phyloP scores from a whole-genome alignment of 768 basidiomycete genomes.

The Filobasidium floriforme region DNA sequence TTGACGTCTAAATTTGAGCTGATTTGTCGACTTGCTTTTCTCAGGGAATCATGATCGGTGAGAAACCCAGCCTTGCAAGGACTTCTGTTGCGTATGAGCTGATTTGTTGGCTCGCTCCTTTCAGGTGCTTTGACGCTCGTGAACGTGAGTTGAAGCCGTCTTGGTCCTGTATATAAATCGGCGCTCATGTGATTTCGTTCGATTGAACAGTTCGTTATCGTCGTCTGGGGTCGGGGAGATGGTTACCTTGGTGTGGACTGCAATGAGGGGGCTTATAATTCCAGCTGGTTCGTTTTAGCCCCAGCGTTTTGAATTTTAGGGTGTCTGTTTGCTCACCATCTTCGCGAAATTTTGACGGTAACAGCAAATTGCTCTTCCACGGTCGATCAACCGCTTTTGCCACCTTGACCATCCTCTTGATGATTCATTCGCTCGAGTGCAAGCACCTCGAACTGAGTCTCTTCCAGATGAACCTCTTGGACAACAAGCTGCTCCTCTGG shows the following conservation, averaged over 20 bases:
- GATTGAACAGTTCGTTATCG: conserved; percentile 35
- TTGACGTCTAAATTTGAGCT: too few species aligned
- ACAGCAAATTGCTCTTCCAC: too few species aligned
- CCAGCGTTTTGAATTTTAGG: too few species aligned
- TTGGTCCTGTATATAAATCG: neutral
- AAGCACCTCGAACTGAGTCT: conserved; percentile 35
- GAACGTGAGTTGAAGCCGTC: conserved; percentile 23
- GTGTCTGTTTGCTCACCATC: too few species aligned
- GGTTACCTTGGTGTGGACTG: conserved; percentile 41
- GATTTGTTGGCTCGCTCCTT: too few species aligned
- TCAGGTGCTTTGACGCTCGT: conserved; percentile 41
- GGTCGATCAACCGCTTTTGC: conserved; percentile 47
- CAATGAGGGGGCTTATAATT: conserved; percentile 38
- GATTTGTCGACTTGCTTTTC: too few species aligned
- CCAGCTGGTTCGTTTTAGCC: too few species aligned
- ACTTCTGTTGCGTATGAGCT: too few species aligned
- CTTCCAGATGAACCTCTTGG: conserved; percentile 29
- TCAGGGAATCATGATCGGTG: conserved; percentile 46
- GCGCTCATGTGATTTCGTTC: neutral
- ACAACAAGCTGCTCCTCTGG: conserved; percentile 45
- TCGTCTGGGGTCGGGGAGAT: conserved; percentile 44
- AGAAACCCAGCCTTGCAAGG: too few species aligned
- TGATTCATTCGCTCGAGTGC: conserved; percentile 43
- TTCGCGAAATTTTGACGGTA: too few species aligned
- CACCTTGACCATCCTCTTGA: conserved; percentile 44